These are phyloP conservation scores for Pichia deserticola DNA, from an alignment of 805 yeast species.

Conservation along the genomic window DNA sequence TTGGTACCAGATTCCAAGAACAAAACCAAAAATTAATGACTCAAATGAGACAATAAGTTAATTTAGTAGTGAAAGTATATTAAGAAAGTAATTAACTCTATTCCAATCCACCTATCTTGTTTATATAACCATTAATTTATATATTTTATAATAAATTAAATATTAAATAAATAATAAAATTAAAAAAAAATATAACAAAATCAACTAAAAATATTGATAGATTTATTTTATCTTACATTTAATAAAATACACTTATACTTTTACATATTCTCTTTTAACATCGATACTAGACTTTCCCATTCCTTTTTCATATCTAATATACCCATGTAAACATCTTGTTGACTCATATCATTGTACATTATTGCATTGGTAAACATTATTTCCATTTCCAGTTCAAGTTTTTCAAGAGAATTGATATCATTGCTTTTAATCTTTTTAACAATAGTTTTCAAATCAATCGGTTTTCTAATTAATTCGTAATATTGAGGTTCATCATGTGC, in stretches of 20 bases:
- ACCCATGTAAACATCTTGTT: conserved; percentile 53
- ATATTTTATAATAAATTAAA: too few species aligned
- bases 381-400: conserved; percentile 61
- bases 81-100: too few species aligned
- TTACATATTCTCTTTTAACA: conserved; percentile 44
- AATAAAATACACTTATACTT: too few species aligned
- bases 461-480: conserved; percentile 49
- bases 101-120: background rate
- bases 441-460: conserved; percentile 63
- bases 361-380: conserved; percentile 79
- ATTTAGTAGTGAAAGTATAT: background rate
- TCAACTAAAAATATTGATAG: background rate
- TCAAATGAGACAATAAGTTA: conserved; percentile 33
- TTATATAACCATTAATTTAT: background rate
- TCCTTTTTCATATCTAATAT: conserved; percentile 67
- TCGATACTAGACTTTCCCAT: conserved; percentile 44
- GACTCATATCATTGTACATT: conserved; percentile 62
- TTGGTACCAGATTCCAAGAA: conserved; percentile 98
- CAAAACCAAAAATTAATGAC: conserved; percentile 77
- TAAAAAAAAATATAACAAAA: background rate
- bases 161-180: too few species aligned
- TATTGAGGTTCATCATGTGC: conserved; percentile 65
- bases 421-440: conserved; percentile 51
- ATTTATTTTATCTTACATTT: too few species aligned
- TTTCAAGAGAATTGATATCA: conserved; percentile 38